Conservation (phyloP, 176 grass and related monocot genomes). For the Bonia amplexicaulis region DNA sequence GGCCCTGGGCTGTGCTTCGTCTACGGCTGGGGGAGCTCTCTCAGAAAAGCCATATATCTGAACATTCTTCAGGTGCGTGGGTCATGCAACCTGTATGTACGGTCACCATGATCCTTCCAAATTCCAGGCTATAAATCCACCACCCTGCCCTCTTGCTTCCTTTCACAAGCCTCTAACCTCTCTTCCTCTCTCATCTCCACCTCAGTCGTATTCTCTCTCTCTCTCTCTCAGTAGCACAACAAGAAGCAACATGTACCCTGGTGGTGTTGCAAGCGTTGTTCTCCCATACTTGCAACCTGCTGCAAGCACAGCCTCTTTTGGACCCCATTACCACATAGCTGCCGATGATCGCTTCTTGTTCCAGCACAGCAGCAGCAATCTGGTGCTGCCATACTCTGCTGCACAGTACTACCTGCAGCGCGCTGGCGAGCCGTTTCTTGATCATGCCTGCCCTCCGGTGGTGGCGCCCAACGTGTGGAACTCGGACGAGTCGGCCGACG, state of each 20-base stretch:
- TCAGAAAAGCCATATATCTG: neutral
- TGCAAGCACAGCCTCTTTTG: conserved; percentile 14
- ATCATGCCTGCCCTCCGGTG: conserved; percentile 11
- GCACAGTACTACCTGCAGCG: neutral
- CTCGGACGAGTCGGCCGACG: conserved; percentile 24
- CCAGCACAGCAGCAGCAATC: neutral
- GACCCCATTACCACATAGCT: conserved; percentile 30
- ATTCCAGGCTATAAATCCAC: conserved; percentile 60
- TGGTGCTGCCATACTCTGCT: neutral
- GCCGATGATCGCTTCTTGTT: conserved; percentile 25
- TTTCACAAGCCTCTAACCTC: neutral
- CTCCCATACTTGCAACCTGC: conserved; percentile 23
- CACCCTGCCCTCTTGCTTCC: neutral
- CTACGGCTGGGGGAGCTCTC: neutral
- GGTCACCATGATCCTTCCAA: neutral
- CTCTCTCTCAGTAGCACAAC: neutral
- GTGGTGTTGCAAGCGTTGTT: conserved; percentile 39
- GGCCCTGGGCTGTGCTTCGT: neutral
- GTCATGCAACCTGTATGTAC: neutral
- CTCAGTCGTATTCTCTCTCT: neutral
- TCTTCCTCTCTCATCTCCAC: neutral
- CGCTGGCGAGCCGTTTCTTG: conserved; percentile 16
- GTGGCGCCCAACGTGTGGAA: neutral
- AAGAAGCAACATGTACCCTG: conserved; percentile 39
- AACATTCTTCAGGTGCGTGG: neutral